phyloP scores from a whole-genome alignment of 1,139 yeast species.

The Geotrichum klebahnii region DNA sequence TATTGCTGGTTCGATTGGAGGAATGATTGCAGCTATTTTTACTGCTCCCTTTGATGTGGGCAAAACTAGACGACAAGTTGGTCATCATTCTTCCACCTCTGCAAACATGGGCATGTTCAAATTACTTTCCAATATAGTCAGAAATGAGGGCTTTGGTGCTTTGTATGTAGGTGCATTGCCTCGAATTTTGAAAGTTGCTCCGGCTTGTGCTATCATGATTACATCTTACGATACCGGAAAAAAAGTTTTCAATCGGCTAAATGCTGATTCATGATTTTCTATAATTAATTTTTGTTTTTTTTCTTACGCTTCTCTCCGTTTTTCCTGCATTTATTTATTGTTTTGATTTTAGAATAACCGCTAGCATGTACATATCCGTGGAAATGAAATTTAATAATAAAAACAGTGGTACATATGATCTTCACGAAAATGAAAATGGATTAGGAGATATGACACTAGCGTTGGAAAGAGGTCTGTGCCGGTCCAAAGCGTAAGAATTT shows the following conservation, averaged over 20 bases:
- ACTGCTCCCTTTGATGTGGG: slow-evolving; percentile 98
- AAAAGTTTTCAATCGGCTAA: slow-evolving; percentile 44
- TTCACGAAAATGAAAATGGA: slow-evolving; percentile 10
- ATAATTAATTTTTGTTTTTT: slow-evolving; percentile 1
- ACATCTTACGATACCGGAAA: slow-evolving; percentile 91
- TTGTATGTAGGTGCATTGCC: slow-evolving; percentile 83
- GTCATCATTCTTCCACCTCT: slow-evolving; percentile 38
- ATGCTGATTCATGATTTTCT: slow-evolving; percentile 11
- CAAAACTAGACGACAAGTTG: slow-evolving; percentile 83
- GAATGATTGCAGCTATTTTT: slow-evolving; percentile 74
- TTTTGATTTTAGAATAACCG: slow-evolving; percentile 4
- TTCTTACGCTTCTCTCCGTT: neutral
- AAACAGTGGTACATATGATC: neutral
- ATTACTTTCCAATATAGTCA: slow-evolving; percentile 58
- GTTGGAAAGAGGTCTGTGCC: slow-evolving; percentile 4
- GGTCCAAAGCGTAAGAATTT: neutral
- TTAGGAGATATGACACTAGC: slow-evolving; percentile 14
- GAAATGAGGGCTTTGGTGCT: slow-evolving; percentile 70
- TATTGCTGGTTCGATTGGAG: slow-evolving; percentile 78
- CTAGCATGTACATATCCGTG: neutral
- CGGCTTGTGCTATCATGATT: slow-evolving; percentile 97
- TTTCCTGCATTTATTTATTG: slow-evolving; percentile 15
- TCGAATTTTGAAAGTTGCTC: slow-evolving; percentile 84
- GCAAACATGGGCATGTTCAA: slow-evolving; percentile 52
- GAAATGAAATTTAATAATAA: slow-evolving; percentile 1